A percentile compares a stretch with the other conserved stretches of the same genome.
Evolutionary conservation across 257 asterid species (phyloP).

Genomic region (Solanum infundibuliforme): DNA sequence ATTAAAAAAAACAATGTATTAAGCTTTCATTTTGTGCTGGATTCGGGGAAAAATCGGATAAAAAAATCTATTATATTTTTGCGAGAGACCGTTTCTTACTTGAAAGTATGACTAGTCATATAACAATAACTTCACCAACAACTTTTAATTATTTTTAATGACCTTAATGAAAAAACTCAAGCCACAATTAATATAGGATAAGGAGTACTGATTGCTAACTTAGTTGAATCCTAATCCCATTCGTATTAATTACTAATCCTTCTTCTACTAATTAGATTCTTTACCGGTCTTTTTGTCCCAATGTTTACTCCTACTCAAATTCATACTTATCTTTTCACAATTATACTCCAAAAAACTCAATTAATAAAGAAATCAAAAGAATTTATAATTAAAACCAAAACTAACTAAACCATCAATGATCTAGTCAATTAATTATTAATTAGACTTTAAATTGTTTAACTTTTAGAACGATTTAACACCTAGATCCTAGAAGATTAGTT

Average conservation of each 20-base stretch:
- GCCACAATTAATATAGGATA: not conserved
- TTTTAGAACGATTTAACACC: not conserved
- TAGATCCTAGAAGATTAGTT: not conserved
- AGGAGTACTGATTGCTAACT: not conserved
- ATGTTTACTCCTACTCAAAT: not conserved
- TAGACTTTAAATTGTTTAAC: not conserved
- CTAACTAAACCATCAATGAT: not conserved
- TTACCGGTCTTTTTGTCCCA: not conserved
- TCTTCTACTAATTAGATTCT: not conserved
- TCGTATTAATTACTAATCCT: not conserved
- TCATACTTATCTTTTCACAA: not conserved
- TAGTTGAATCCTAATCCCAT: not conserved
- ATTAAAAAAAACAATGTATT: too few relatives aligned
- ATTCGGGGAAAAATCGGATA: accelerated
- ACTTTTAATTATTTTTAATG: too few relatives aligned
- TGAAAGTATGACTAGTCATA: too few relatives aligned
- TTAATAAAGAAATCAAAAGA: too few relatives aligned
- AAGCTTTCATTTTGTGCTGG: not conserved
- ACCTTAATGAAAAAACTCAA: not conserved
- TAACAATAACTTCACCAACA: too few relatives aligned
- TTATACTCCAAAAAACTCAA: not conserved
- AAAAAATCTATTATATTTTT: too few relatives aligned
- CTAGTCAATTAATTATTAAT: not conserved
- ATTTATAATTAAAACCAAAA: not conserved
- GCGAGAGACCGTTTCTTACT: too few relatives aligned